Evolutionary conservation across 768 basidiomycete species (phyloP), one percentile per base, ranked within the genome.

Genomic region (Hypholoma fasciculare): DNA sequence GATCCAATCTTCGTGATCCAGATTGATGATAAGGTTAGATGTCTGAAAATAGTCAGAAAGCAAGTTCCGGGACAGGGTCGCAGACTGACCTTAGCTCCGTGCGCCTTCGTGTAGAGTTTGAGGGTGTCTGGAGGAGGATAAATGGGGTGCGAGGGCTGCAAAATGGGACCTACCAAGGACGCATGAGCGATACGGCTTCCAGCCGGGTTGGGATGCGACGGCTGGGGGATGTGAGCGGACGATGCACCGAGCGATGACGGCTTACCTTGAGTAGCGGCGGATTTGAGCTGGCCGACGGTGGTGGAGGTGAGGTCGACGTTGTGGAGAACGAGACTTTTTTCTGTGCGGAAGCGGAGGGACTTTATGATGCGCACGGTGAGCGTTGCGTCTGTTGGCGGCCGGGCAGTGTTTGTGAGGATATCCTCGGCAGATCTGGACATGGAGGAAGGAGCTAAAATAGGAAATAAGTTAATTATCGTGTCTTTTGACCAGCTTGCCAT

Each of bases 11-110:
- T 98, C 96, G 66, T 96, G 84, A 67, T 97, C 94, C 57, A 98
- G 82, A 72, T 99, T 99, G 69, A 99, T 98, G 72, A 99, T 98
- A 27, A 99, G 80, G 75, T 99, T 98, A 34, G 91, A 91, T 1
- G 96, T 96, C 96, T 98, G 65, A 14, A 36, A 42, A 37, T 20
- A 19, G 19, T 51, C 44, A 49, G 6, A 43, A 16, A 49, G 20
- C 49, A 26, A 46, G 37, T 8, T 27, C 59, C 42, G 39, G 16
- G 20, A 30, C 36, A 13, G 38, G 38, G 47, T 37, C 14, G n/a
- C 20, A 26, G 49, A 60, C 72, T 17, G 52, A 90, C 96, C 84
- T 99, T 99, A 54, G 94, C 83, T 11, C 96, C 95, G 68, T 98
- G 96, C 2, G 96, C 97, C 69, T 87, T 88, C 4, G 93, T 92